Conservation (phyloP, 176 grass and related monocot genomes). For the Ananas comosus region DNA sequence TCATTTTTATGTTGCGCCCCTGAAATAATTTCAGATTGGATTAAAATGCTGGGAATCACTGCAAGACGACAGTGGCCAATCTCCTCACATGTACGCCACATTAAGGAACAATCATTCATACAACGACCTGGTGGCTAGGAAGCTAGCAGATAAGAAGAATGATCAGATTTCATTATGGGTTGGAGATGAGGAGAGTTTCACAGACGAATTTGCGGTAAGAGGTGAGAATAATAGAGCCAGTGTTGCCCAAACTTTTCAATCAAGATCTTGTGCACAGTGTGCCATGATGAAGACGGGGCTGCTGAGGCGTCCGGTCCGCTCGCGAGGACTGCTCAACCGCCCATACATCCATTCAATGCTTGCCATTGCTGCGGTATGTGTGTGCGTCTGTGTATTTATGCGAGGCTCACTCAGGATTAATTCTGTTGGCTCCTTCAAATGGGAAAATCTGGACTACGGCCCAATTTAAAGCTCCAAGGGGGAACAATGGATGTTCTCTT, state of each 20-base stretch:
- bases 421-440: slow-evolving; percentile 60
- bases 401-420: slow-evolving; percentile 59
- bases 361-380: slow-evolving; percentile 90
- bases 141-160: slow-evolving; percentile 54
- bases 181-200: slow-evolving; percentile 34
- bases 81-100: slow-evolving; percentile 59
- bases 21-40: slow-evolving; percentile 56
- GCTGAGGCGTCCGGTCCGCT: slow-evolving; percentile 31
- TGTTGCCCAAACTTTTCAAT: slow-evolving; percentile 26
- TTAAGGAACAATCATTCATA: slow-evolving; percentile 62
- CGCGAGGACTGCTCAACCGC: slow-evolving; percentile 61
- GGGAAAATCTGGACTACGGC: slow-evolving; percentile 74
- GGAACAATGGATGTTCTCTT: background rate
- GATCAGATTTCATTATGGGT: slow-evolving; percentile 57
- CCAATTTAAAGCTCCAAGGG: slow-evolving; percentile 27
- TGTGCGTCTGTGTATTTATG: slow-evolving; percentile 85
- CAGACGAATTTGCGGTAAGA: slow-evolving; percentile 31
- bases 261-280: slow-evolving; percentile 59
- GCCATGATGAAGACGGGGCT: slow-evolving; percentile 39
- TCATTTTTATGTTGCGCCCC: background rate
- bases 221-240: slow-evolving; percentile 20
- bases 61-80: slow-evolving; percentile 60
- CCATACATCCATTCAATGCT: slow-evolving; percentile 89
- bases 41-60: slow-evolving; percentile 67
- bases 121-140: slow-evolving; percentile 62